These are phyloP conservation scores for Tetrahymena malaccensis DNA, from an alignment of 73 alveolate genomes.

Conservation along the genomic window DNA sequence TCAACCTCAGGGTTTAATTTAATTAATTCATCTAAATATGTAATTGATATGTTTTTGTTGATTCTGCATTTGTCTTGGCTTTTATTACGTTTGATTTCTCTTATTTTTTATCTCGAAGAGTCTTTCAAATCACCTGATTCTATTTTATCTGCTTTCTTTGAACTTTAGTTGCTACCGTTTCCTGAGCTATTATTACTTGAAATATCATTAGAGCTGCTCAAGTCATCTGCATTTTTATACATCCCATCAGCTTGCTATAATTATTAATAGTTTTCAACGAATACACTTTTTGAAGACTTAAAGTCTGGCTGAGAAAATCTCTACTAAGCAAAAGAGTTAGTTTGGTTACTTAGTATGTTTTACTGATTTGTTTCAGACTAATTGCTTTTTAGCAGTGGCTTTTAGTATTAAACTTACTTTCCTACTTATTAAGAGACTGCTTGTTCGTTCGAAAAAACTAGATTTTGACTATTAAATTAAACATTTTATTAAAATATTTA, in stretches of 20 bases:
- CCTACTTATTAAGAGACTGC: background rate
- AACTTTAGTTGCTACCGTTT: background rate
- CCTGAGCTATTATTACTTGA: background rate
- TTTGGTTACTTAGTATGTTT: background rate
- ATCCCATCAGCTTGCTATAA: background rate
- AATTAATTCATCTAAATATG: background rate
- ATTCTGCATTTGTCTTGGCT: background rate
- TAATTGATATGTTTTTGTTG: background rate
- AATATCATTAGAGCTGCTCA: background rate
- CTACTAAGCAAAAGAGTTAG: too few relatives aligned
- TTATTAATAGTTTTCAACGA: background rate
- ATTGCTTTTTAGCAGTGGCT: background rate
- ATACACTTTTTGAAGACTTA: background rate
- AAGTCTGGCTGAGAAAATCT: background rate
- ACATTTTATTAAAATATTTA: background rate
- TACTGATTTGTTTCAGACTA: background rate
- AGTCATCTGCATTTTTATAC: background rate
- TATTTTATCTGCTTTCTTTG: background rate
- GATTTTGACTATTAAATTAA: background rate
- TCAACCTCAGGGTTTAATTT: background rate
- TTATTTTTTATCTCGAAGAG: background rate
- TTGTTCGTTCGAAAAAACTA: too few relatives aligned
- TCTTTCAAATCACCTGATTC: background rate
- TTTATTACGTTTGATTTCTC: background rate
- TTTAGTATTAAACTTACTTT: background rate